phyloP scores from a whole-genome alignment of 805 yeast genomes.

The Cephaloascus albidus region DNA sequence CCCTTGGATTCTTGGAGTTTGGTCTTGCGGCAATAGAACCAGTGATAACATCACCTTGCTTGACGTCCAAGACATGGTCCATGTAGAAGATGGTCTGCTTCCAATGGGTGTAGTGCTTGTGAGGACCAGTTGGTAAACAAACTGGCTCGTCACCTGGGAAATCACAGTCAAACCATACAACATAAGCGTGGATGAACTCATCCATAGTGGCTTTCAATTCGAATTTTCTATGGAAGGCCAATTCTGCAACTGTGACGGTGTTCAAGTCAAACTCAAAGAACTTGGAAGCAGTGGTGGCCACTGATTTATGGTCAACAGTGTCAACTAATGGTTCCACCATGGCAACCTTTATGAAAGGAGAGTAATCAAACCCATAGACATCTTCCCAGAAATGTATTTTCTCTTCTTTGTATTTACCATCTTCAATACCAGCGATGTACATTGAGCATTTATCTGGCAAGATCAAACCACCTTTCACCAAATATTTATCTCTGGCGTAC shows the following conservation, averaged over 20 bases:
- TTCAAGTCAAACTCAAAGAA: conserved; percentile 82
- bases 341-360: conserved; percentile 81
- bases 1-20: conserved; percentile 73
- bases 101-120: conserved; percentile 95
- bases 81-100: conserved; percentile 94
- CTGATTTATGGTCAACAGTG: conserved; percentile 66
- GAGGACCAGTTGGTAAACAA: conserved; percentile 88
- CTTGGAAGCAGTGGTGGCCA: conserved; percentile 66
- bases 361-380: conserved; percentile 93
- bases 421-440: conserved; percentile 88
- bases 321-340: conserved; percentile 94
- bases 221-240: conserved; percentile 69
- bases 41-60: conserved; percentile 64
- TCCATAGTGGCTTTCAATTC: conserved; percentile 63
- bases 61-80: conserved; percentile 67
- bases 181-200: conserved; percentile 80
- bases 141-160: conserved; percentile 70
- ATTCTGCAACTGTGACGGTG: conserved; percentile 75
- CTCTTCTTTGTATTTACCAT: conserved; percentile 83
- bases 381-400: conserved; percentile 93
- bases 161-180: conserved; percentile 92
- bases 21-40: conserved; percentile 75
- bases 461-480: conserved; percentile 76
- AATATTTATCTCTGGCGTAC: conserved; percentile 86
- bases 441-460: conserved; percentile 92